phyloP scores from a whole-genome alignment of 202 grass and related monocot genomes.

The Hordeum pubiflorum region DNA sequence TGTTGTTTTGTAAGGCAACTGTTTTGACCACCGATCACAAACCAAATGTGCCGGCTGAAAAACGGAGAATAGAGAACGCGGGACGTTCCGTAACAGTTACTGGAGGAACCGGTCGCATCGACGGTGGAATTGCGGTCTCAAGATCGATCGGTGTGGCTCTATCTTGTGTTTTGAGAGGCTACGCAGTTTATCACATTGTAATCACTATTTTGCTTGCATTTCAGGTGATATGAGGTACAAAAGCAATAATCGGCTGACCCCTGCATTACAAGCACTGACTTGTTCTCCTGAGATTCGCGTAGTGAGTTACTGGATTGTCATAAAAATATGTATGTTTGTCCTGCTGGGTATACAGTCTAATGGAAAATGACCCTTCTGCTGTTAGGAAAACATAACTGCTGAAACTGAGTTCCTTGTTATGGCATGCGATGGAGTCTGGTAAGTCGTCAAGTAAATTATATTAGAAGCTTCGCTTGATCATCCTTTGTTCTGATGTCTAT shows the following conservation, averaged over 20 bases:
- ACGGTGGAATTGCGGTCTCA: slow-evolving; percentile 25
- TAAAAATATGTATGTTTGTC: neutral
- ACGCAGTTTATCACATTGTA: neutral
- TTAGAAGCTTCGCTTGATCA: neutral
- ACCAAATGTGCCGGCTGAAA: slow-evolving; percentile 15
- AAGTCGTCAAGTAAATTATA: slow-evolving; percentile 1
- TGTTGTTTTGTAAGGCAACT: slow-evolving; percentile 10
- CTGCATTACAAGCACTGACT: slow-evolving; percentile 24
- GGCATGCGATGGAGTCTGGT: slow-evolving; percentile 77
- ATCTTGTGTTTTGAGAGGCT: neutral
- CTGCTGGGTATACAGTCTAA: slow-evolving; percentile 1
- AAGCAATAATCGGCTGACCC: neutral
- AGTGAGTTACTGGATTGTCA: slow-evolving; percentile 3
- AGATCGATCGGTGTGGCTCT: slow-evolving; percentile 33
- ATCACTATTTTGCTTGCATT: slow-evolving; percentile 14
- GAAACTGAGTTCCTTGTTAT: slow-evolving; percentile 46
- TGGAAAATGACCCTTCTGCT: slow-evolving; percentile 5
- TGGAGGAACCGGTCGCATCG: slow-evolving; percentile 20
- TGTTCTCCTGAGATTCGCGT: slow-evolving; percentile 23
- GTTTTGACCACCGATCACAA: slow-evolving; percentile 32
- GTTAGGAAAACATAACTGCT: slow-evolving; percentile 27
- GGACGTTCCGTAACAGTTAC: neutral
- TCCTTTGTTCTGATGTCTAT: neutral
- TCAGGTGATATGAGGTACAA: slow-evolving; percentile 40
- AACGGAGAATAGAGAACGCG: slow-evolving; percentile 25